Conservation (phyloP, 2,329 filamentous ascomycete genomes). For the Pseudonectria buxi region DNA sequence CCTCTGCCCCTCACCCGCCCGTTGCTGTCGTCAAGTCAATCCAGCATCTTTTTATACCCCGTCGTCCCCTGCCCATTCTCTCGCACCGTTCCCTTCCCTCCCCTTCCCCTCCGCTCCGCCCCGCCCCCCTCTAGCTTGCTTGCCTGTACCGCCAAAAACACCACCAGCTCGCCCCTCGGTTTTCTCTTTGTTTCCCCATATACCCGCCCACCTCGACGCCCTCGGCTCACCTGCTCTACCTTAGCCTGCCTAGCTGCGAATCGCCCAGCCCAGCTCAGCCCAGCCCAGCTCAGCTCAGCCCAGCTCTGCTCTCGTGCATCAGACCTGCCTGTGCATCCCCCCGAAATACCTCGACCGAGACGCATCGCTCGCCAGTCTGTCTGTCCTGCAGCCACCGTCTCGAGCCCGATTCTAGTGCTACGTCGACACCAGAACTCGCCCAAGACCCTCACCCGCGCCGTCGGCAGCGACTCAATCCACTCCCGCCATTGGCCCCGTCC, state of each 20-base stretch:
- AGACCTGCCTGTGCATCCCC: too few relatives aligned
- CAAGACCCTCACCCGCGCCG: conserved; percentile 6
- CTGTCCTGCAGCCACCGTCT: conserved; percentile 13
- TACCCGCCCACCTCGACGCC: conserved; percentile 19
- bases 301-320: too few relatives aligned
- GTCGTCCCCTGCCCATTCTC: conserved; percentile 22
- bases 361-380: conserved; percentile 15
- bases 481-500: conserved; percentile 12
- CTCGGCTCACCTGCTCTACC: conserved; percentile 18
- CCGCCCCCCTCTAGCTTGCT: conserved; percentile 20
- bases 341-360: conserved; percentile 22
- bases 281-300: not conserved
- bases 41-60: conserved; percentile 24
- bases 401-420: conserved; percentile 14
- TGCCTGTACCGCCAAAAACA: conserved; percentile 25
- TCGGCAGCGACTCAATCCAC: conserved; percentile 13
- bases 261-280: conserved; percentile 4
- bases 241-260: conserved; percentile 15
- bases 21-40: conserved; percentile 4
- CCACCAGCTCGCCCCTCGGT: conserved; percentile 22
- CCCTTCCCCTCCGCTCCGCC: conserved; percentile 10
- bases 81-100: conserved; percentile 20
- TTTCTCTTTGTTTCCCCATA: conserved; percentile 27
- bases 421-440: conserved; percentile 4
- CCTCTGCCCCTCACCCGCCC: conserved; percentile 8